Conservation (phyloP, 768 basidiomycete genomes). For the Dendrothele bispora region DNA sequence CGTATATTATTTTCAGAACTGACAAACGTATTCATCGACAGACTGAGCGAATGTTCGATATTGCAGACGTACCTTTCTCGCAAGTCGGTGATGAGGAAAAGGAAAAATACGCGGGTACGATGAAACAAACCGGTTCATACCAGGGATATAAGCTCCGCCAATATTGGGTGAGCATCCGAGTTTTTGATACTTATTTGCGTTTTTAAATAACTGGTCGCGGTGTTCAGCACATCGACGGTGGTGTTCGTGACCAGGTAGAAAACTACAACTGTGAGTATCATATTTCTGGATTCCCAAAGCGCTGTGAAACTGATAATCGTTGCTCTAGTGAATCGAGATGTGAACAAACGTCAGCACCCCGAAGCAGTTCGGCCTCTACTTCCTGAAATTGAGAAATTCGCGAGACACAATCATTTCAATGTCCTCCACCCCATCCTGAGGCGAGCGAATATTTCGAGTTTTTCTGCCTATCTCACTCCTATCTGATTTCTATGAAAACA, state of each 20-base stretch:
- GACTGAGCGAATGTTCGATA: conserved; percentile 47
- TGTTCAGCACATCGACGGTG: conserved; percentile 37
- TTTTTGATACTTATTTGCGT: neutral
- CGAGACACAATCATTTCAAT: conserved; percentile 24
- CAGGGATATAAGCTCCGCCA: conserved; percentile 54
- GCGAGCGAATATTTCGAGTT: conserved; percentile 15
- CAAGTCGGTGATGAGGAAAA: conserved; percentile 43
- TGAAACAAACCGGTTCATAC: conserved; percentile 45
- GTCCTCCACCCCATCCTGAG: conserved; percentile 29
- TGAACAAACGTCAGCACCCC: conserved; percentile 34
- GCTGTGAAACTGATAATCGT: neutral
- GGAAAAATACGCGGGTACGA: conserved; percentile 33
- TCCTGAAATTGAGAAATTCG: conserved; percentile 24
- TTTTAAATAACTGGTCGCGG: too few species aligned
- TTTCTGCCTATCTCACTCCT: neutral
- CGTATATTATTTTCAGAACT: neutral
- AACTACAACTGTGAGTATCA: conserved; percentile 36
- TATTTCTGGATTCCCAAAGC: neutral
- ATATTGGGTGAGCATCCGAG: conserved; percentile 39
- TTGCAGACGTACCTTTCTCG: conserved; percentile 44
- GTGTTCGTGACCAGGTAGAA: conserved; percentile 45
- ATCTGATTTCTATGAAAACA: conserved; percentile 6
- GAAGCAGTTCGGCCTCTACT: conserved; percentile 31
- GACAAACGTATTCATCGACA: conserved; percentile 12
- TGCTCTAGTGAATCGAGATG: conserved; percentile 31